A percentile compares a stretch with the other conserved stretches of the same genome.
These are phyloP conservation scores for Ormosia emarginata DNA, from an alignment of 306 rosid species.

Conservation along the genomic window DNA sequence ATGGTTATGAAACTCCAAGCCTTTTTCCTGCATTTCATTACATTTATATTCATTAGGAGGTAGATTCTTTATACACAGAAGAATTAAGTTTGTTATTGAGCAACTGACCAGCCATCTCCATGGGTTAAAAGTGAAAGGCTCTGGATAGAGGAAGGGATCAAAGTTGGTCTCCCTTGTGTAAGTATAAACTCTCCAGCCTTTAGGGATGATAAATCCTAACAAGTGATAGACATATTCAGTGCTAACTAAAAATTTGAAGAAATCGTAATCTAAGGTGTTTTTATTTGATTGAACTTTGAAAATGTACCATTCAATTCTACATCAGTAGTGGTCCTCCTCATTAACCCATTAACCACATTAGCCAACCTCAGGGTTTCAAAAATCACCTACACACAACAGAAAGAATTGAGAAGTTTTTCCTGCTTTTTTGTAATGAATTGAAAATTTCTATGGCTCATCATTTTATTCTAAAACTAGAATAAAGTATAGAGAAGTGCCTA, in stretches of 20 bases:
- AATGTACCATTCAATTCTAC: constrained; percentile 66
- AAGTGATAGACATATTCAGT: not conserved
- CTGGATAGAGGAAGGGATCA: constrained; percentile 56
- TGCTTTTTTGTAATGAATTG: not conserved
- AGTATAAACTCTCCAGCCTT: constrained; percentile 77
- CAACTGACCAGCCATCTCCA: constrained; percentile 73
- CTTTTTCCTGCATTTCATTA: constrained; percentile 41
- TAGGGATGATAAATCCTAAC: constrained; percentile 63
- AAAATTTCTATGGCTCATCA: not conserved
- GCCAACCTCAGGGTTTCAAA: constrained; percentile 75
- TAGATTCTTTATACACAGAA: not conserved
- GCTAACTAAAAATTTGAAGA: not conserved
- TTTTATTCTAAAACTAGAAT: not conserved
- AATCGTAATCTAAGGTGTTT: not conserved
- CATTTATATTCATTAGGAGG: not conserved
- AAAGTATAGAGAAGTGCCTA: constrained; percentile 22
- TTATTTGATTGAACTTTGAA: not conserved
- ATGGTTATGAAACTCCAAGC: constrained; percentile 50
- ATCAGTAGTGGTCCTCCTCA: constrained; percentile 58
- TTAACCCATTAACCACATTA: constrained; percentile 61
- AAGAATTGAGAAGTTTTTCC: not conserved
- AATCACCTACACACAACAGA: constrained; percentile 48
- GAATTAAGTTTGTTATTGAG: not conserved
- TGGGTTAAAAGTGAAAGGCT: constrained; percentile 69
- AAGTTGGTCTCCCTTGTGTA: constrained; percentile 72